phyloP scores from a whole-genome alignment of 768 basidiomycete species.

The Lentinula sp. region DNA sequence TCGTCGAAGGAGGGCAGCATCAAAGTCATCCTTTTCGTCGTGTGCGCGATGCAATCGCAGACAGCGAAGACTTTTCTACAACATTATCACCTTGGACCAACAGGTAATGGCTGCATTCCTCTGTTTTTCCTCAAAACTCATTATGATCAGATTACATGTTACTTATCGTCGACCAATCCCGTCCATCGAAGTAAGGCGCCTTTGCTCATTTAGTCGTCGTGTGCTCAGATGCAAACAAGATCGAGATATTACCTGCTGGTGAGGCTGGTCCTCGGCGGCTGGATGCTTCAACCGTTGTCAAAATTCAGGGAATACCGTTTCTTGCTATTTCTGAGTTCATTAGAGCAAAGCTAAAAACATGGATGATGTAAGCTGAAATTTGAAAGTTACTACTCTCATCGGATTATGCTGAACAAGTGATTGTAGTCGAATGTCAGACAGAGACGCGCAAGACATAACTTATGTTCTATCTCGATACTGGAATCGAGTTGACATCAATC shows the following conservation, averaged over 20 bases:
- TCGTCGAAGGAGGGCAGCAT: conserved; percentile 67
- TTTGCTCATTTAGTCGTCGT: conserved; percentile 3
- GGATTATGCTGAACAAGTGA: conserved; percentile 8
- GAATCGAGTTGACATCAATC: conserved; percentile 81
- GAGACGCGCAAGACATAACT: conserved; percentile 73
- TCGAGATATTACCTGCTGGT: conserved; percentile 79
- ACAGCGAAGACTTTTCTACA: conserved; percentile 56
- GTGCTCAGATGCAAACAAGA: conserved; percentile 31
- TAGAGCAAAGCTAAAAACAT: conserved; percentile 77
- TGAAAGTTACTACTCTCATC: conserved; percentile 10
- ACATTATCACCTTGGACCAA: conserved; percentile 84
- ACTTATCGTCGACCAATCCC: conserved; percentile 75
- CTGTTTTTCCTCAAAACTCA: conserved; percentile 5
- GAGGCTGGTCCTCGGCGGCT: conserved; percentile 76
- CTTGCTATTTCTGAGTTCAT: conserved; percentile 82
- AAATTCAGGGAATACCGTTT: conserved; percentile 68
- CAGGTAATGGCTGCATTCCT: conserved; percentile 38
- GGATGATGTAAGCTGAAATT: conserved; percentile 59
- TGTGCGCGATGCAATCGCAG: conserved; percentile 68
- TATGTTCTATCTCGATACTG: conserved; percentile 70
- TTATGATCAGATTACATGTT: conserved; percentile 53
- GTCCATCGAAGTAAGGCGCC: conserved; percentile 57
- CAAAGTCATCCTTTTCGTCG: conserved; percentile 70
- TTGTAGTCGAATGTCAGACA: conserved; percentile 58
- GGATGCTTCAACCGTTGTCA: conserved; percentile 62